Base-by-base conservation (phyloP, 2,329 filamentous ascomycete species). In the Alternaria infectoria region DNA sequence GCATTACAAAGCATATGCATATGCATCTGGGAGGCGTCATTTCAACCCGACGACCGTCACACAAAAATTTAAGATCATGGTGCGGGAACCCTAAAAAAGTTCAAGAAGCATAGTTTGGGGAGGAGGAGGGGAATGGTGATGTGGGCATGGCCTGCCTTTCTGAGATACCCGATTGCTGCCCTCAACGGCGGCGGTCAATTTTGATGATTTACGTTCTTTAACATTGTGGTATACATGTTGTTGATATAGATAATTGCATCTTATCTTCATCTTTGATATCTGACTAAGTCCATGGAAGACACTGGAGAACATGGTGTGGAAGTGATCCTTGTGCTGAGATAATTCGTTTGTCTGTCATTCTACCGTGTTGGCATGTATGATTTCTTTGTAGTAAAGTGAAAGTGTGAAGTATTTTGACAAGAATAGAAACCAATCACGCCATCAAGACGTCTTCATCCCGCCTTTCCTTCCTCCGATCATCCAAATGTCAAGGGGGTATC, bases 1-100 rank as follows among this genome's bases (percentile, higher is more conserved):
- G 30, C 30, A 32, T 32, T 19, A n/a, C 32, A 54, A 60, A 43
- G 58, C 56, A 61, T 54, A 36, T 9, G 44, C 40, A 66, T 56
- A 52, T 70, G 75, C 74, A 74, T 76, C 58, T 69, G 68, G 69
- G 70, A 75, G 76, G 77, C 75, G 77, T 79, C 77, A 67, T 72
- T 79, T 79, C 77, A 79, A 79, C 77, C 76, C 74, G 75, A 79
- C 77, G 77, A 73, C 77, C 72, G 54, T 74, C 66, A 76, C 65
- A 69, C 74, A 65, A 66, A 59, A 67, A 15, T 7, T 32, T 0
- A 2, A 40, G 8, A 40, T 17, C 63, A 68, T 54, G 36, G 51
- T 40, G 51, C 40, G 30, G 56, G 54, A 56, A 61, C 32, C 60
- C 50, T 40, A 17, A 50, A 66, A 62, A 62, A 54, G 49, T 57